Conservation (phyloP, 805 yeast species). For the Wickerhamomyces bovis region DNA sequence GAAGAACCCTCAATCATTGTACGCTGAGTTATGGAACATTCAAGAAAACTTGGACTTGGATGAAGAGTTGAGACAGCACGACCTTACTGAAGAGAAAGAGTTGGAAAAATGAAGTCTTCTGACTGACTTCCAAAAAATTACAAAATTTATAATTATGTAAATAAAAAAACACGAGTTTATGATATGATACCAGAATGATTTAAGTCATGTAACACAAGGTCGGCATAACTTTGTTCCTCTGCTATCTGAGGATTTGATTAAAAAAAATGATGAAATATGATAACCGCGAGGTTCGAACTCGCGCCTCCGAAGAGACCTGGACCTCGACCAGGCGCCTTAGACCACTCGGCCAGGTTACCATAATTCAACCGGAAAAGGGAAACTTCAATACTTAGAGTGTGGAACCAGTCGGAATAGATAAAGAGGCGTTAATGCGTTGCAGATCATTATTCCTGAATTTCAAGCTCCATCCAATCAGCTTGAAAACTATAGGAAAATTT, state of each 20-base stretch:
- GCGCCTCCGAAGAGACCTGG: constrained; percentile 83
- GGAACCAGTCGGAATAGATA: too few species aligned
- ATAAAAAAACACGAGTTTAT: not conserved
- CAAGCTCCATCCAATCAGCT: too few species aligned
- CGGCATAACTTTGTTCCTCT: too few species aligned
- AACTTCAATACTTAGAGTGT: not conserved
- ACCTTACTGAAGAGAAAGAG: not conserved
- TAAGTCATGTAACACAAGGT: too few species aligned
- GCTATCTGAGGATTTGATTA: too few species aligned
- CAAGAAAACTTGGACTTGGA: constrained; percentile 71
- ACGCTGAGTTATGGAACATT: constrained; percentile 81
- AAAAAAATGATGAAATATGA: constrained; percentile 36
- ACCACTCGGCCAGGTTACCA: constrained; percentile 69
- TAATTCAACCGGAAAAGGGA: not conserved
- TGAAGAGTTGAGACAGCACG: constrained; percentile 16
- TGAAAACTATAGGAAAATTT: too few species aligned
- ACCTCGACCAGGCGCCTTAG: constrained; percentile 73
- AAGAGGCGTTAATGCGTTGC: too few species aligned
- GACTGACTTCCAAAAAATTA: not conserved
- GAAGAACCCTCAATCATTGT: constrained; percentile 49
- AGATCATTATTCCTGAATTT: too few species aligned
- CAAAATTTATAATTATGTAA: not conserved
- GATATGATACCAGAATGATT: too few species aligned
- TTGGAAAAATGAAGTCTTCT: not conserved
- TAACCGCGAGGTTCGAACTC: constrained; percentile 84